Evolutionary conservation across 2,329 filamentous ascomycete genomes (phyloP).

Genomic region (Trichoderma atroviride): DNA sequence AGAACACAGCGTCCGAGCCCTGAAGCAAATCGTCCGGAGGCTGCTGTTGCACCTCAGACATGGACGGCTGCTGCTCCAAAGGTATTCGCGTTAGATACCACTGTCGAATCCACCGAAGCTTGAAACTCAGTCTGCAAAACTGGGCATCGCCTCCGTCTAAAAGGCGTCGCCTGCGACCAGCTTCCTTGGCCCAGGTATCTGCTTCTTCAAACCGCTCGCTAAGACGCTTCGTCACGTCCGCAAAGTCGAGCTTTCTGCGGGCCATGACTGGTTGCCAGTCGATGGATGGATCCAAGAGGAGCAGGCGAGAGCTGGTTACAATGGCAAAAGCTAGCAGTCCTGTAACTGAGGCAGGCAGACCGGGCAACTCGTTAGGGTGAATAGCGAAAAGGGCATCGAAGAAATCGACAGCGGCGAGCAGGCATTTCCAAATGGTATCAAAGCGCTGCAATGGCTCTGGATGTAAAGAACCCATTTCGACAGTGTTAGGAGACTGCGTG

Average conservation of each 20-base stretch:
- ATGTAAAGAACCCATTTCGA: conserved; percentile 17
- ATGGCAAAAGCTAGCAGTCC: conserved; percentile 41
- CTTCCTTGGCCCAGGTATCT: conserved; percentile 33
- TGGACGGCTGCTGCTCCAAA: conserved; percentile 29
- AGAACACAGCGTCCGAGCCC: conserved; percentile 22
- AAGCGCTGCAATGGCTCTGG: conserved; percentile 37
- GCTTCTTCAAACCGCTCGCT: conserved; percentile 39
- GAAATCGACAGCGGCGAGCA: conserved; percentile 36
- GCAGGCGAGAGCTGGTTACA: conserved; percentile 41
- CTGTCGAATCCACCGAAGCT: conserved; percentile 45
- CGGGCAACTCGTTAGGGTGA: conserved; percentile 33
- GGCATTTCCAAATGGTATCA: conserved; percentile 43
- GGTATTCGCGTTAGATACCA: conserved; percentile 41
- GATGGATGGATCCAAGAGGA: conserved; percentile 38
- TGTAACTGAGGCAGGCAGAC: conserved; percentile 37
- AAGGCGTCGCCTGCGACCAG: conserved; percentile 33
- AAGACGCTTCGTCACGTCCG: conserved; percentile 34
- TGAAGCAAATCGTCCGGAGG: not conserved
- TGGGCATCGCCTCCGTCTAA: conserved; percentile 39
- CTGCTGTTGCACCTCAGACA: conserved; percentile 19
- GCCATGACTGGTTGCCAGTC: conserved; percentile 44
- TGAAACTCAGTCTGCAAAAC: conserved; percentile 40
- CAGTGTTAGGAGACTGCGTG: conserved; percentile 32
- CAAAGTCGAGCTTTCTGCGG: conserved; percentile 40
- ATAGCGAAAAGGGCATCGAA: conserved; percentile 35